Evolutionary conservation across 1,139 yeast genomes (phyloP), one percentile per base, ranked within the genome.

Genomic region (Scheffersomyces parashehatae): DNA sequence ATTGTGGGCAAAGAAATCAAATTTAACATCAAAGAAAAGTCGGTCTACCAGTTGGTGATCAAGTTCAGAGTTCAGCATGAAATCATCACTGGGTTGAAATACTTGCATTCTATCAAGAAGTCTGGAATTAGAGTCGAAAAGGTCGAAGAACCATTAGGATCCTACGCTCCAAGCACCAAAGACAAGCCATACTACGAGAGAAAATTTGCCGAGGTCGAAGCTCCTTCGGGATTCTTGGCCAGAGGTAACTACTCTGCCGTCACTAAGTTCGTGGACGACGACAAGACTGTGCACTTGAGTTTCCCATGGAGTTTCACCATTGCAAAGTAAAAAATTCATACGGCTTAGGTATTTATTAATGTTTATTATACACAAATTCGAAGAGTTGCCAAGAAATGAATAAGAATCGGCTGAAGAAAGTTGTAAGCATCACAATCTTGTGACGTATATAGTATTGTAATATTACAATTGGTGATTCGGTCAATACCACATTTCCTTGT

Each of bases 301-400:
- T 75, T 89, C 56, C 88, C 93, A 43, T 91, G 97, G 97, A 81
- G 85, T 52, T 88, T 90, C 60, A 84, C 85, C 54, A 88, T 91
- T 48, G 81, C 82, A 38, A 85, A 83, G 63, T 76, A 65, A 50
- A 24, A 13, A 11, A 28, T 29, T 14, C n/a, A 28, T 8, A 20
- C 34, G 11, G 6, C 24, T 32, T 29, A 14, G 13, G 15, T 37
- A 28, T 37, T 29, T 24, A 16, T 16, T 16, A 16, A 16, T 16
- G 20, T 16, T 16, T 16, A 16, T 16, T 16, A 16, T 16, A 16
- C 20, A 16, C 20, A 16, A 16, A 16, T 16, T 16, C 20, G 20
- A 16, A 16, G 20, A 16, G 20, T 16, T 16, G 20, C 20, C 20
- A 16, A 16, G 20, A 16, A 16, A 16, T 16, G 20, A 16, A 16